Percentiles rank a stretch among this genome's conserved stretches.
Conservation (phyloP, 2,329 filamentous ascomycete genomes). For the Amesomyces nigricolor region DNA sequence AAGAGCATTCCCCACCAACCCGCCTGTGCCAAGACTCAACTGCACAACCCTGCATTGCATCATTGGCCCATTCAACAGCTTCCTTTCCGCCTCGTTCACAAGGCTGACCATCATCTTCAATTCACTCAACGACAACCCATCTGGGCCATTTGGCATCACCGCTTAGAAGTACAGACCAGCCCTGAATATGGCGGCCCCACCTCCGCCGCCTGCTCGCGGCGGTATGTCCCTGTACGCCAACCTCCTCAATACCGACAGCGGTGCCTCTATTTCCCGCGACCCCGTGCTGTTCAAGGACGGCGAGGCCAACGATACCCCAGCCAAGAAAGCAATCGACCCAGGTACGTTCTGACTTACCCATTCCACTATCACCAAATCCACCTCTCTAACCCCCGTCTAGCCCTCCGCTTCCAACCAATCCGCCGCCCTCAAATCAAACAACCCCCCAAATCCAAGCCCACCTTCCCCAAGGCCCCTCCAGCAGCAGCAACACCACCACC, state of each 20-base stretch:
- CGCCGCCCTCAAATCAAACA: conserved; percentile 64
- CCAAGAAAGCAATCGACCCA: conserved; percentile 55
- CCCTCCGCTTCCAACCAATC: conserved; percentile 81
- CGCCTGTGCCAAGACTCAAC: no score
- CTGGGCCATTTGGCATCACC: neutral
- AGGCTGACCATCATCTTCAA: conserved; percentile 13
- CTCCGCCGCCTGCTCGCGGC: conserved; percentile 28
- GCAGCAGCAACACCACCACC: conserved; percentile 27
- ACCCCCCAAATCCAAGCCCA: conserved; percentile 55
- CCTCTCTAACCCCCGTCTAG: conserved; percentile 37
- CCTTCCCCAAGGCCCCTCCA: conserved; percentile 44
- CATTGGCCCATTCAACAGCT: neutral
- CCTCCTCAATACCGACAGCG: conserved; percentile 55
- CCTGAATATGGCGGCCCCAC: conserved; percentile 15
- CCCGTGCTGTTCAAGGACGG: conserved; percentile 66
- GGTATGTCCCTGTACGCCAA: conserved; percentile 78
- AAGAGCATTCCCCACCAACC: no score
- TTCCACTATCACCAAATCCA: no score
- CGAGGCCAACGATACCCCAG: conserved; percentile 40
- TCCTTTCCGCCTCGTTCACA: conserved; percentile 15
- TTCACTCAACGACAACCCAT: neutral
- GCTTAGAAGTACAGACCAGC: neutral
- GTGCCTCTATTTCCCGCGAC: conserved; percentile 68
- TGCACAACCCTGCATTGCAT: neutral
- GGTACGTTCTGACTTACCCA: conserved; percentile 22